Evolutionary conservation across 768 basidiomycete species (phyloP).

Genomic region (Amanita pallidorosea): DNA sequence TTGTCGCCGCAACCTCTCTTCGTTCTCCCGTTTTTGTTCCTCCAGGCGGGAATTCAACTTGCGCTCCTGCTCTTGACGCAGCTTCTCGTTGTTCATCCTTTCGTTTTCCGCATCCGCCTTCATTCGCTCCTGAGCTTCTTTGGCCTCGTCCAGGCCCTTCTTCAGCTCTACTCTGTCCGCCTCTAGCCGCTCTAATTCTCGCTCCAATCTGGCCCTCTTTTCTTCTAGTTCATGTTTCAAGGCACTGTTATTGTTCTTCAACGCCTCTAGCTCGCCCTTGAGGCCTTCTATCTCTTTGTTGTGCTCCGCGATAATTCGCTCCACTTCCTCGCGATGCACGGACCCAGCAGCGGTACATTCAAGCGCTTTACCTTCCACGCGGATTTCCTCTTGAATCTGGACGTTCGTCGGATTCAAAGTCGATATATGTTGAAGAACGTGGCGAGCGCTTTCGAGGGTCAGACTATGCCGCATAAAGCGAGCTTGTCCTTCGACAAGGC

Average conservation of each 20-base stretch:
- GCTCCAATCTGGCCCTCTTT: not conserved
- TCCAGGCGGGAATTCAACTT: not conserved
- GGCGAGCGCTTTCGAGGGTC: not conserved
- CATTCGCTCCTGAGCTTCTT: not conserved
- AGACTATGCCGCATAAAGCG: not conserved
- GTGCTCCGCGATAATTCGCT: not conserved
- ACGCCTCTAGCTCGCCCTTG: not conserved
- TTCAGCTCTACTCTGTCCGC: not conserved
- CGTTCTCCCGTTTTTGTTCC: no score
- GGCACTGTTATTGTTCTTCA: not conserved
- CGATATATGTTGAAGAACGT: not conserved
- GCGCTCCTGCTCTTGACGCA: not conserved
- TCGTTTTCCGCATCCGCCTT: no score
- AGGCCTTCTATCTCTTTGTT: not conserved
- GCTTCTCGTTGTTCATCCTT: no score
- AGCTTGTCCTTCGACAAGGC: not conserved
- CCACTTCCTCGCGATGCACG: not conserved
- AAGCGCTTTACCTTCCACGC: not conserved
- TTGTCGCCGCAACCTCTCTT: no score
- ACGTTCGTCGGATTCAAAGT: not conserved
- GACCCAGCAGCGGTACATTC: no score
- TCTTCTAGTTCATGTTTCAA: not conserved
- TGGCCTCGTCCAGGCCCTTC: not conserved
- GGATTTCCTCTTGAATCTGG: not conserved
- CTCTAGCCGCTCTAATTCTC: not conserved